Evolutionary conservation across 106 monocot species (phyloP), one percentile per base, ranked within the genome.

Genomic region (Iris macrosiphon): DNA sequence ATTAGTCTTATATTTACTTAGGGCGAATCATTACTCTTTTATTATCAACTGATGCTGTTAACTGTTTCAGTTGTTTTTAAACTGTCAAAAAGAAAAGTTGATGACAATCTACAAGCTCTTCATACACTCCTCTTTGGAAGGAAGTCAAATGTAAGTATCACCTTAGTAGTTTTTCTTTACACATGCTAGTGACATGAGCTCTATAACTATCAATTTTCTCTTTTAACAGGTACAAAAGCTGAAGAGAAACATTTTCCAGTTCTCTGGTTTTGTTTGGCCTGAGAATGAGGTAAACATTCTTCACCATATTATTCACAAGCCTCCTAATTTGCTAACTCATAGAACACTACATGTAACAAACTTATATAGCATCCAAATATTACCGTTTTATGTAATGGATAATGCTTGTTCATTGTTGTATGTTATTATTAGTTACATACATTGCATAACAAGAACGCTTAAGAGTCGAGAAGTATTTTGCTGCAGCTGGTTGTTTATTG

Each of bases 231-330:
- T 33, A 35, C 57, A 74, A 51, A 69, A 40, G 54, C 26, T 89
- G 71, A 96, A 90, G 55, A 85, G 79, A 51, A 90, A 89, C 22
- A 79, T 96, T 45, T 47, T 51, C 41, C 79, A 89, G 45, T 96
- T 96, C 61, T 96, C 95, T 68, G 95, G 95, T 29, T 86, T 82
- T 80, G 85, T 90, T 18, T 96, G 89, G 89, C 65, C 66, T 42
- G 77, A 72, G 25, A 72, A 74, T 66, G 71, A 89, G 80, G 93
- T 93, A 75, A 40, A n/a, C n/a, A 15, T 40, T 52, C 7, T 34
- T 19, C n/a, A n/a, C n/a, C n/a, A n/a, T n/a, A n/a, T n/a, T n/a
- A n/a, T n/a, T n/a, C n/a, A n/a, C n/a, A n/a, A n/a, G n/a, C n/a
- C n/a, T n/a, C n/a, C n/a, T n/a, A n/a, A n/a, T n/a, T n/a, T n/a